Conservation (phyloP, 345 rosid species). For the Hevea brasiliensis region DNA sequence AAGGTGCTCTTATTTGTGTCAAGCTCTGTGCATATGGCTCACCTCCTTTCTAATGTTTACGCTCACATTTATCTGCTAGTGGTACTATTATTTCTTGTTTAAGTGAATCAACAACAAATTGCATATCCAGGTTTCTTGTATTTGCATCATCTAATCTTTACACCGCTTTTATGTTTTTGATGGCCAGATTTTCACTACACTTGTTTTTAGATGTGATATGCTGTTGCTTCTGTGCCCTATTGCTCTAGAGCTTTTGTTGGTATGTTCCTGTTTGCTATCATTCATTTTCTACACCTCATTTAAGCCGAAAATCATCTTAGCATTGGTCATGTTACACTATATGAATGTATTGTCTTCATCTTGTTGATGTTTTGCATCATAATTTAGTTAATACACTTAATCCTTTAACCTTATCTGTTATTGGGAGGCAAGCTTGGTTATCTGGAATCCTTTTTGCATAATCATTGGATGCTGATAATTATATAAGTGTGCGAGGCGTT, state of each 20-base stretch:
- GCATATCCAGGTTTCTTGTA: slow-evolving; percentile 1
- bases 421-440: neutral
- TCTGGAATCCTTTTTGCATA: neutral
- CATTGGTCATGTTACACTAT: neutral
- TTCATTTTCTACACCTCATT: neutral
- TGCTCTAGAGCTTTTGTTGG: slow-evolving; percentile 79
- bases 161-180: slow-evolving; percentile 17
- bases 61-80: neutral
- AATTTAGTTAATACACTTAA: neutral
- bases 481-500: neutral
- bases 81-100: neutral
- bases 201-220: slow-evolving; percentile 81
- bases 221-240: slow-evolving; percentile 79
- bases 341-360: neutral
- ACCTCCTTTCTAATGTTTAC: neutral
- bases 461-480: neutral
- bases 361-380: neutral
- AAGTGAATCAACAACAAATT: neutral
- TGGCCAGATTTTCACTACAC: slow-evolving; percentile 66
- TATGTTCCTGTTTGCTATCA: slow-evolving; percentile 35
- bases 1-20: neutral
- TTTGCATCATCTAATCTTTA: slow-evolving; percentile 24
- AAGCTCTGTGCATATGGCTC: neutral
- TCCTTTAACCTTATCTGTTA: neutral
- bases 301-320: slow-evolving; percentile 5